Evolutionary conservation across 768 basidiomycete genomes (phyloP).

Genomic region (Amanita phalloides): DNA sequence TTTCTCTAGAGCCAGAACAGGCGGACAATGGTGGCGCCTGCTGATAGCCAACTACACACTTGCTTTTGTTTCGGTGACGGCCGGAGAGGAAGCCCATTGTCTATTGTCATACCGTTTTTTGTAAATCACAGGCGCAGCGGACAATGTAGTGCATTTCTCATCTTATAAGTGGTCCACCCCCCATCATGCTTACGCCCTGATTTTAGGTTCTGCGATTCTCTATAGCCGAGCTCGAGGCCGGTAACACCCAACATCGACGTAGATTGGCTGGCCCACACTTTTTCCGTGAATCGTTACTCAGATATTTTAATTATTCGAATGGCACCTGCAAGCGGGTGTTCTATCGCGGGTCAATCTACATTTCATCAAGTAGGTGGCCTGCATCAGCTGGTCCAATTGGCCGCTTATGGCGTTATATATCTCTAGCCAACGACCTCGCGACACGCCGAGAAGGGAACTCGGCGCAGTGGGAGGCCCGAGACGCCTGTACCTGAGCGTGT

Average conservation of each 20-base stretch:
- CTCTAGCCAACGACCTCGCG: not conserved
- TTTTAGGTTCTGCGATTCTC: not conserved
- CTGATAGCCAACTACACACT: no score
- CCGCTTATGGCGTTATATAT: not conserved
- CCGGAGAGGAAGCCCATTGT: not conserved
- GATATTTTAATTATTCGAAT: not conserved
- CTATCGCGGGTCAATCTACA: not conserved
- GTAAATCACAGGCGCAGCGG: not conserved
- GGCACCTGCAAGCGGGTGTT: not conserved
- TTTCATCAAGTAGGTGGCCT: not conserved
- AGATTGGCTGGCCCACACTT: not conserved
- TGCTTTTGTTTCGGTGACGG: no score
- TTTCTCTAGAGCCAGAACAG: no score
- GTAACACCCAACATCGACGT: not conserved
- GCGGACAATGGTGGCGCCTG: no score
- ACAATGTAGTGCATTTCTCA: no score
- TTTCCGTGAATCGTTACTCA: not conserved
- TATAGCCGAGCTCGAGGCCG: not conserved
- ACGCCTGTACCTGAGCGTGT: not conserved
- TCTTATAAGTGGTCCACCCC: not conserved
- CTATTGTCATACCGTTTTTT: not conserved
- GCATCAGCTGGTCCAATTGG: not conserved
- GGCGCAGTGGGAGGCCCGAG: not conserved
- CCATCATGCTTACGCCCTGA: not conserved
- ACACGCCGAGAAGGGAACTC: not conserved